phyloP scores from a whole-genome alignment of 2,329 filamentous ascomycete genomes.

The Trichocomaceae sp. region DNA sequence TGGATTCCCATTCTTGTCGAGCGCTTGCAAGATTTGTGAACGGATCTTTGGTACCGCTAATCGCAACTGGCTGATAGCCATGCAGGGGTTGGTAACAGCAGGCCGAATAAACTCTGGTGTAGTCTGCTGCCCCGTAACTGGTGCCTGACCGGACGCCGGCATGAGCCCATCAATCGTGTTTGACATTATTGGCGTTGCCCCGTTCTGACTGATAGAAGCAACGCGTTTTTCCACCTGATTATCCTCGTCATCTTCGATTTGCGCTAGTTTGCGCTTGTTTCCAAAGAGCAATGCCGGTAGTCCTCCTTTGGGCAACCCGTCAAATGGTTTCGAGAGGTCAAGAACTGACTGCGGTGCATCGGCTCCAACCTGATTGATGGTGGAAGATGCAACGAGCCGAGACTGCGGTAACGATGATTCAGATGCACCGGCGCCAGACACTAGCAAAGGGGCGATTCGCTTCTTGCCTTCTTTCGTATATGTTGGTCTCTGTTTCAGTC shows the following conservation, averaged over 20 bases:
- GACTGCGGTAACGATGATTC: conserved; percentile 85
- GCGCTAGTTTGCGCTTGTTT: conserved; percentile 79
- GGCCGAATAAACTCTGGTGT: conserved; percentile 82
- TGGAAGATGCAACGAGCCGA: conserved; percentile 72
- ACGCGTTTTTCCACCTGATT: conserved; percentile 54
- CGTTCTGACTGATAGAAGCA: conserved; percentile 53
- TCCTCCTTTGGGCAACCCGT: conserved; percentile 85
- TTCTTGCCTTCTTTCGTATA: conserved; percentile 97
- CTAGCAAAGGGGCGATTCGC: conserved; percentile 81
- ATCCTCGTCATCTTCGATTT: conserved; percentile 70
- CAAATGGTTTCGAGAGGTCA: conserved; percentile 88
- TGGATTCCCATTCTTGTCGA: conserved; percentile 52
- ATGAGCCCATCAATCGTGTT: conserved; percentile 74
- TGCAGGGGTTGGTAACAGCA: conserved; percentile 74
- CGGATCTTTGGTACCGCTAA: conserved; percentile 83
- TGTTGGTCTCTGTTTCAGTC: conserved; percentile 83
- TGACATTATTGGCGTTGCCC: conserved; percentile 65
- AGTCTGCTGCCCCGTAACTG: conserved; percentile 55
- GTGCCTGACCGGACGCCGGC: conserved; percentile 59
- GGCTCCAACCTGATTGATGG: conserved; percentile 55
- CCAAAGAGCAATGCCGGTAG: conserved; percentile 79
- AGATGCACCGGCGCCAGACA: conserved; percentile 80
- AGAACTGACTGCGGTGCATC: conserved; percentile 76
- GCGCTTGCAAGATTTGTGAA: conserved; percentile 70
- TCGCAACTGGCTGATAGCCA: conserved; percentile 74